Base-by-base conservation (phyloP, 352 stramenopile genomes). In the Phytophthora rubi region DNA sequence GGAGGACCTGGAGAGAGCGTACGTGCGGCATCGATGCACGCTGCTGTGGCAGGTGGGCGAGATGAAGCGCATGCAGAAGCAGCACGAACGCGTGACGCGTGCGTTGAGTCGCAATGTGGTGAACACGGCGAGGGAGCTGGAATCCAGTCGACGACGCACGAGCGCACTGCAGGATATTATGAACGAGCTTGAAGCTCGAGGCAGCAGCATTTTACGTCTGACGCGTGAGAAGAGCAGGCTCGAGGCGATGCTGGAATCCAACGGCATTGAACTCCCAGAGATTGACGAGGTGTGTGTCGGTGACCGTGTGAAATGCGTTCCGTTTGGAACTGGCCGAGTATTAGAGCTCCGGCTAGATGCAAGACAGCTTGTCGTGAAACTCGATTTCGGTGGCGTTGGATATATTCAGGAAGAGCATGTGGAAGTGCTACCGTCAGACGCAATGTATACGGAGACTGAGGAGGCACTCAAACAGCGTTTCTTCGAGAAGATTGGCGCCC, bases 141-240 rank as follows among this genome's bases (percentile, higher is more conserved):
- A 86, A 59, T 91, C 85, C 13, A 91, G 81, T 69, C 82, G 86
- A 6, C 82, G 87, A 30, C 81, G 87, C 35, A 93, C 83, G 23
- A 92, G 77, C 54, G 83, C 85, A 10, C 69, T 94, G 26, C 87
- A 94, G 57, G 81, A 93, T 48, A 91, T 94, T 57, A 91, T 94
- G 83, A 92, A 68, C 13, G 87, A 94, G 71, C 74, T 94, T 9
- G 85, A 94, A 58, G 69, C 76, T 3, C 70, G 85, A 21, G 87
- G 87, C 2, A 84, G 69, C 32, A 62, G 23, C 9, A 79, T 93
- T 15, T 68, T 91, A 39, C 73, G 82, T 16, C 70, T 91, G 26
- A 88, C 75, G n/a, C 76, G 83, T 9, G 85, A 93, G 64, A 93
- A 91, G 68, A 73, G 81, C 53, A 74, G 83, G 57, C 72, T 91